Evolutionary conservation across 1,284 basidiomycete genomes (phyloP), one percentile per base, ranked within the genome.

Genomic region (Malassezia psittaci): DNA sequence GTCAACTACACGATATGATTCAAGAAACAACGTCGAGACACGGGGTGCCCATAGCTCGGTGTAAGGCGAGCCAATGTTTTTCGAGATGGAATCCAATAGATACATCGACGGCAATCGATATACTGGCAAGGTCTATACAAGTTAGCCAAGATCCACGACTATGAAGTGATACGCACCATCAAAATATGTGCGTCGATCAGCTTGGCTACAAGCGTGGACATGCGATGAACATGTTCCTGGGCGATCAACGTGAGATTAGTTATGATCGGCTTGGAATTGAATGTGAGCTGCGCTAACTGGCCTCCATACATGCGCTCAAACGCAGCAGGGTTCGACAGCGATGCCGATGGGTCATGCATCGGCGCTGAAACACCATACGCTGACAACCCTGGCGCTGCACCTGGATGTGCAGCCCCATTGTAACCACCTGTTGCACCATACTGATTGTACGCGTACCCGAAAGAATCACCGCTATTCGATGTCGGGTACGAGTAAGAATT

Each of bases 241-340:
- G 94, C 91, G 68, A 90, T 83, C 79, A 93, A 83, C 32, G 93
- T 96, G n/a, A 98, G 79, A 60, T 83, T 83, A 77, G 93, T 90
- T 67, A 99, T 99, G 64, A 96, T 85, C 13, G 90, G 88, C 72
- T 91, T 86, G 64, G 90, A 94, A 77, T 98, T 99, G 79, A 93
- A 85, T 40, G 85, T 90, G 60, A 98, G 84, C 65, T 86, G 83
- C 68, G 83, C 80, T 57, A 96, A 83, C 57, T 88, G 85, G 47
- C 79, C 76, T 61, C 82, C 50, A 63, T 75, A 78, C 75, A 73
- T 77, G 46, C 59, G 59, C 64, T 88, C 85, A 77, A 91, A 91
- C 35, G 81, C 80, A 69, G 80, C 81, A 34, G 87, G 81, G 50
- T 77, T 71, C 46, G 55, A 66, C 54, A 41, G 49, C 39, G 45